phyloP scores from a whole-genome alignment of 1,284 basidiomycete species.

The Ustilago vetiveriae region DNA sequence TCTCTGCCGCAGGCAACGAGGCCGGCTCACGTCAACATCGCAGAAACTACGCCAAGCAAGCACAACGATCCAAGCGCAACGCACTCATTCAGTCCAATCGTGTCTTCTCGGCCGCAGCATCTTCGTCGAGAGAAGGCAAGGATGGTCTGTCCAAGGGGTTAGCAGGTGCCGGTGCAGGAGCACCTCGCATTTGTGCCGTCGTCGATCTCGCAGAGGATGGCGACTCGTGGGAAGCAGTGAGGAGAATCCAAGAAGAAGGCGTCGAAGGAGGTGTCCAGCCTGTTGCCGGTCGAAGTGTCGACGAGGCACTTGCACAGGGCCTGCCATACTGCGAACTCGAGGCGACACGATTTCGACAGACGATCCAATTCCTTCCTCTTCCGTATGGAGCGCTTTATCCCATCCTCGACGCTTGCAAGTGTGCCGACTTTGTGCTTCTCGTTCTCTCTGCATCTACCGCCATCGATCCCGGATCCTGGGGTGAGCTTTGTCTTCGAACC shows the following conservation, averaged over 20 bases:
- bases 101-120: slow-evolving; percentile 37
- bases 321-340: slow-evolving; percentile 57
- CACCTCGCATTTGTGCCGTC: slow-evolving; percentile 81
- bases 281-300: slow-evolving; percentile 51
- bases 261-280: slow-evolving; percentile 70
- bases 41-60: slow-evolving; percentile 61
- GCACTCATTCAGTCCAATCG: slow-evolving; percentile 59
- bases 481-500: slow-evolving; percentile 87
- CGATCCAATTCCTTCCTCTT: slow-evolving; percentile 81
- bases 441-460: slow-evolving; percentile 82
- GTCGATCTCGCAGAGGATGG: slow-evolving; percentile 80
- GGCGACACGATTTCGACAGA: slow-evolving; percentile 86
- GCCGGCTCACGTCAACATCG: slow-evolving; percentile 54
- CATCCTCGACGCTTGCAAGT: slow-evolving; percentile 85
- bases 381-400: slow-evolving; percentile 73
- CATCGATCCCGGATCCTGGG: slow-evolving; percentile 77
- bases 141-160: slow-evolving; percentile 71
- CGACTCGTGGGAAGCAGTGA: slow-evolving; percentile 71
- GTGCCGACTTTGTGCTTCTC: slow-evolving; percentile 89
- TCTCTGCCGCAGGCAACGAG: slow-evolving; percentile 52
- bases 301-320: slow-evolving; percentile 36
- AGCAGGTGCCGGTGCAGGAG: slow-evolving; percentile 71
- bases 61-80: slow-evolving; percentile 58
- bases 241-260: slow-evolving; percentile 75
- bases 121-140: slow-evolving; percentile 27